Base-by-base conservation (phyloP, 176 grass and related monocot genomes). In the Luzula sylvatica region DNA sequence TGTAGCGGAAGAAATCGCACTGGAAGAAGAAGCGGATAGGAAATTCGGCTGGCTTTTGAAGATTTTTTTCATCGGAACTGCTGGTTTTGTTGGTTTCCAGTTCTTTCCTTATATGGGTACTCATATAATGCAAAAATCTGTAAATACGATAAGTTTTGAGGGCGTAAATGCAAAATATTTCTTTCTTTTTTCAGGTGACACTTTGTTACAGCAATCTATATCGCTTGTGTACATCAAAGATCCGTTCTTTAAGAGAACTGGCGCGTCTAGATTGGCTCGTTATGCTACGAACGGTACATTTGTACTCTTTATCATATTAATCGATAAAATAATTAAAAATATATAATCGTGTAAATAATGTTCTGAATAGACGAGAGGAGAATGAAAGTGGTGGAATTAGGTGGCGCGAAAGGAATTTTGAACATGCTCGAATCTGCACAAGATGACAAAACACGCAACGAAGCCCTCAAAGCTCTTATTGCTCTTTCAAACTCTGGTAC, bases 81-180 rank as follows among this genome's bases (percentile, higher is more conserved):
- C 90, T 61, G 66, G 58, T 14, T 56, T 85, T 68, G 84, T 87
- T 65, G 90, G 61, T 23, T 96, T 72, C 25, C 56, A 96, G 20
- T 96, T 96, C 76, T 89, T 96, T 75, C 90, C 84, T 23, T 96
- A 96, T 49, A 96, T 96, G 90, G 90, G 90, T 96, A 82, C 38
- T 35, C 3, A 46, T 8, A 20, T 65, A 17, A 19, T 24, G 4
- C 38, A 25, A 3, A 8, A 46, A 1, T 46, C 9, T 46, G 43
- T 44, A 39, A 57, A 40, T 59, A 20, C 12, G 20, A 3, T n/a
- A n/a, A 58, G 32, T 64, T 54, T 9, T 17, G 44, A n/a, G 54
- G 26, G 23, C 61, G 20, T 56, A 3, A 46, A 15, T 38, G 27
- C 4, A 25, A 52, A 7, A 28, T 38, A n/a, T 81, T 67, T 26